Conservation (phyloP, 1,139 yeast genomes). For the Petasospora rhodanensis region DNA sequence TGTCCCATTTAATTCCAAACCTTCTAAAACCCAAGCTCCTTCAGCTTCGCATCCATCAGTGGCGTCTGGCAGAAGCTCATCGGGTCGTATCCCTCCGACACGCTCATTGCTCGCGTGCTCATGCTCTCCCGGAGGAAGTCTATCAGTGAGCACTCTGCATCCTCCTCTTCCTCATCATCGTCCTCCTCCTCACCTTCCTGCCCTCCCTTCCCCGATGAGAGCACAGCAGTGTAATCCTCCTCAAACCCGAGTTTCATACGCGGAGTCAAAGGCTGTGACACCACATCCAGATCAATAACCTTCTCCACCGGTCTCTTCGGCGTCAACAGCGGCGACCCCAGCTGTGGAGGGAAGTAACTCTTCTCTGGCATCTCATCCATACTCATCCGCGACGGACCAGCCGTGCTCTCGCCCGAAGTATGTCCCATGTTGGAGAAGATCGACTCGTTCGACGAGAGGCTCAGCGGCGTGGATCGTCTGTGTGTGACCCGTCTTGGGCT, state of each 20-base stretch:
- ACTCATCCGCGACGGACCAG: background rate
- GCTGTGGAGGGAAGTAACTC: too few species aligned
- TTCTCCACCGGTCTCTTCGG: too few species aligned
- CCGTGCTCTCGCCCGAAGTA: background rate
- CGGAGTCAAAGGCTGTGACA: conserved; percentile 13
- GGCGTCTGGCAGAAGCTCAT: conserved; percentile 5
- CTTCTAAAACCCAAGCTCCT: background rate
- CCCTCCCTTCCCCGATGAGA: background rate
- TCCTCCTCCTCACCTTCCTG: background rate
- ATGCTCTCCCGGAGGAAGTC: conserved; percentile 22
- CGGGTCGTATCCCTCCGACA: conserved; percentile 11
- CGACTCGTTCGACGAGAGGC: conserved; percentile 20
- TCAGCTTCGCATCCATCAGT: conserved; percentile 8
- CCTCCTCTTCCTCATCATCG: conserved; percentile 5
- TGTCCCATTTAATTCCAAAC: background rate
- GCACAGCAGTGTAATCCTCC: too few species aligned
- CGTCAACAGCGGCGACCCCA: too few species aligned
- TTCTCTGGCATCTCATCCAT: too few species aligned
- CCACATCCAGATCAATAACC: conserved; percentile 18
- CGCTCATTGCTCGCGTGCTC: conserved; percentile 16
- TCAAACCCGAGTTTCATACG: too few species aligned
- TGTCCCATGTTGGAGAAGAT: too few species aligned
- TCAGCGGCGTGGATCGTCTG: conserved; percentile 17
- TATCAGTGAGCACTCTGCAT: conserved; percentile 11
- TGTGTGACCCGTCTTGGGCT: conserved; percentile 6